Base-by-base conservation (phyloP, 148 eudicot species). In the Rhododendron henanense region DNA sequence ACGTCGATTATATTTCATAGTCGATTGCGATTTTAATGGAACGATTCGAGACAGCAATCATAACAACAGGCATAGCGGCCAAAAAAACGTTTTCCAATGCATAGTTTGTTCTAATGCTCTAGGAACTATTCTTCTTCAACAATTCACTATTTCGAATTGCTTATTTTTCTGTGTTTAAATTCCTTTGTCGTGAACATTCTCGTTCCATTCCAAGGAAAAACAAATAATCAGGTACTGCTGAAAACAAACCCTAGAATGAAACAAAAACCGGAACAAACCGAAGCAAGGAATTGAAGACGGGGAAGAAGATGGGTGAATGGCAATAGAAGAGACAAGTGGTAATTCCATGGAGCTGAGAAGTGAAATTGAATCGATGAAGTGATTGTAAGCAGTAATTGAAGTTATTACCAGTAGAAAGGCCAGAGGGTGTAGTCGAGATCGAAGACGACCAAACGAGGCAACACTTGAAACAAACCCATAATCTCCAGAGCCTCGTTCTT, bases 391-490 rank as follows among this genome's bases (percentile, higher is more conserved):
- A 48, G 10, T n/a, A 28, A 51, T 16, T 16, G 2, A 10, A 33
- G 10, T 48, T 87, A 92, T 61, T 87, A 92, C 96, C 96, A 93
- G 83, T 92, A 93, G 85, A 93, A 92, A 89, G 96, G 96, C 96
- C 96, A 93, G 63, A 93, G 89, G 81, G 96, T 93, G 80, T 93
- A 91, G 90, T 93, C 96, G 85, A 93, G 96, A 91, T 93, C 94
- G 87, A 93, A 93, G 88, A 93, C 94, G 74, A 93, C 93, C 86
- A 93, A 86, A 85, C 92, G 91, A 44, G 96, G 96, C 87, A 93
- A 89, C 25, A 88, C 89, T 74, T 92, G 92, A 73, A 93, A 92
- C 51, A 89, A 81, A 50, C 87, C 90, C 87, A 93, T 39, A 65
- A 92, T 84, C 85, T 92, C 89, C 84, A 89, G 77, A 33, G 93